A percentile compares a stretch with the other conserved stretches of the same genome.
These are phyloP conservation scores for Madurella mycetomatis DNA, from an alignment of 2,329 filamentous ascomycete species.

Conservation along the genomic window DNA sequence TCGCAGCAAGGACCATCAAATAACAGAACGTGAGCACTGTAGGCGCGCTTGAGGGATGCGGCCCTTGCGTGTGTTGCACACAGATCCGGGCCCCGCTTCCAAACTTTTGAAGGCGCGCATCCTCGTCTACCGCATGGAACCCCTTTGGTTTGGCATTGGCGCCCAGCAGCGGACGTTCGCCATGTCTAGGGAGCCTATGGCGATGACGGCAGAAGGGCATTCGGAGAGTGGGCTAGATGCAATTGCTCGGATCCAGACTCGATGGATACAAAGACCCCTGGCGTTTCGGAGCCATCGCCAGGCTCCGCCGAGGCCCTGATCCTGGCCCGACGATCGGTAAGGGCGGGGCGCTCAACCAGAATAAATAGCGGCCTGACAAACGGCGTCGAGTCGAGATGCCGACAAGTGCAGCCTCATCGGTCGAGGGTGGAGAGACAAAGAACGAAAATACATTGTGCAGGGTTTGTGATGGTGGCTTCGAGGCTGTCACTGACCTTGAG, in stretches of 20 bases:
- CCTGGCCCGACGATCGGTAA: conserved; percentile 17
- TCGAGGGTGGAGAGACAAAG: conserved; percentile 2
- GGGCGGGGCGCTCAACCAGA: conserved; percentile 8
- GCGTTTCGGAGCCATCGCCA: conserved; percentile 11
- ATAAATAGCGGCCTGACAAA: conserved; percentile 9
- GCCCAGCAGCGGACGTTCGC: neutral
- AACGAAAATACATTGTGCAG: conserved; percentile 7
- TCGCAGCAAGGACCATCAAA: too few species aligned
- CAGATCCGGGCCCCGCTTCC: conserved; percentile 5
- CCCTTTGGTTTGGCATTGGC: neutral
- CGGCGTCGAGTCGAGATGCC: conserved; percentile 5
- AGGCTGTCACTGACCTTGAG: conserved; percentile 23
- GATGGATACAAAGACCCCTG: conserved; percentile 3
- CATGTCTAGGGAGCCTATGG: neutral
- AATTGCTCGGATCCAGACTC: neutral
- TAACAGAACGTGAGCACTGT: conserved; percentile 15
- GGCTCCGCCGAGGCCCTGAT: conserved; percentile 9
- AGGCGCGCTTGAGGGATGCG: conserved; percentile 20
- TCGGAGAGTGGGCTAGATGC: neutral
- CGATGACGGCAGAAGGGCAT: neutral
- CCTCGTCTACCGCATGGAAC: conserved; percentile 1
- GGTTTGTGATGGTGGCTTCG: conserved; percentile 18
- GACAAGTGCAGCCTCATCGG: conserved; percentile 14
- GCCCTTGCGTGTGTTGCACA: conserved; percentile 12
- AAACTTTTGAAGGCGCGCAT: neutral